phyloP scores from a whole-genome alignment of 2,329 filamentous ascomycete species.

The Lecanicillium sp. region DNA sequence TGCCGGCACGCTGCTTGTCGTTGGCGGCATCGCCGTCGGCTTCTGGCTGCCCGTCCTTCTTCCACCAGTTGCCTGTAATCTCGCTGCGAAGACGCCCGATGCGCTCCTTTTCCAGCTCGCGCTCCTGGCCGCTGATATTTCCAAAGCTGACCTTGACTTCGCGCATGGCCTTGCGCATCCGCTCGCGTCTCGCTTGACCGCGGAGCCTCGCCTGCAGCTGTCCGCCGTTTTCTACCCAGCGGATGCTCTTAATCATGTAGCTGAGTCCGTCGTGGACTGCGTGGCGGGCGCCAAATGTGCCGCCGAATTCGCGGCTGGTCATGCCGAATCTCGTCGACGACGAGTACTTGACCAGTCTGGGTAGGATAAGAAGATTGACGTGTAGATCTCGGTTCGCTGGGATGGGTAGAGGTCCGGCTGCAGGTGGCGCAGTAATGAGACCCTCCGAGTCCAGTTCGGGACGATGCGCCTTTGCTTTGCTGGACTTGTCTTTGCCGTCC shows the following conservation, averaged over 20 bases:
- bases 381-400: slow-evolving; percentile 71
- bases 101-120: slow-evolving; percentile 17
- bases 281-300: slow-evolving; percentile 34
- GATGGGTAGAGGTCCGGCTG: slow-evolving; percentile 53
- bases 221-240: slow-evolving; percentile 77
- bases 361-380: slow-evolving; percentile 78
- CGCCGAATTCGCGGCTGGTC: slow-evolving; percentile 71
- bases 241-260: slow-evolving; percentile 73
- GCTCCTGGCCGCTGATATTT: slow-evolving; percentile 20
- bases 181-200: slow-evolving; percentile 47
- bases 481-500: slow-evolving; percentile 22
- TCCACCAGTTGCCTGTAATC: slow-evolving; percentile 26
- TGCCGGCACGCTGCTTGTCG: slow-evolving; percentile 19
- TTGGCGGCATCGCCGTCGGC: slow-evolving; percentile 13
- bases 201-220: slow-evolving; percentile 48
- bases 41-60: slow-evolving; percentile 19
- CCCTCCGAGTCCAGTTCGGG: slow-evolving; percentile 29
- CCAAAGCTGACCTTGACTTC: slow-evolving; percentile 36
- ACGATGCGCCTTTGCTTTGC: slow-evolving; percentile 14
- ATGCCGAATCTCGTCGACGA: slow-evolving; percentile 73
- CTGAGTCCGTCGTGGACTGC: slow-evolving; percentile 75
- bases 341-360: slow-evolving; percentile 68
- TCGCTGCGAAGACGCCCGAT: slow-evolving; percentile 19
- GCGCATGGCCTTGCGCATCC: slow-evolving; percentile 48
- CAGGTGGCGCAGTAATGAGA: slow-evolving; percentile 45